phyloP scores from a whole-genome alignment of 2,329 filamentous ascomycete genomes.

The Sporothrix brasiliensis region DNA sequence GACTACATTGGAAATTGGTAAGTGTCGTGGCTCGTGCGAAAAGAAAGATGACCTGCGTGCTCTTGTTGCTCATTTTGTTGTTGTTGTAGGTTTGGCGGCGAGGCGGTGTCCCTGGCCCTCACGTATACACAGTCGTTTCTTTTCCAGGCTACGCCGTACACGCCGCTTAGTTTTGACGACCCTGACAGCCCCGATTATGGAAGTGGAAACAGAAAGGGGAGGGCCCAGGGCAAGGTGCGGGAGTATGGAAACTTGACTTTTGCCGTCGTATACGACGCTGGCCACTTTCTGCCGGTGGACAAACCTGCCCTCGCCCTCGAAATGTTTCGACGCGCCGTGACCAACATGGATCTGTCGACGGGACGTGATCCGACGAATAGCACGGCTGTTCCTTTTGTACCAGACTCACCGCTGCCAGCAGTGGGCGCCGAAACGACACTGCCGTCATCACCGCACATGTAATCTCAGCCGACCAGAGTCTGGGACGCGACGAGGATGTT shows the following conservation, averaged over 20 bases:
- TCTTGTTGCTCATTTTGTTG: not conserved
- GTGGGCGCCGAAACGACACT: not conserved
- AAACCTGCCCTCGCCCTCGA: constrained; percentile 39
- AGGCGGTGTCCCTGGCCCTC: constrained; percentile 63
- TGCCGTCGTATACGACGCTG: constrained; percentile 58
- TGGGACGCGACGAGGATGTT: constrained; percentile 18
- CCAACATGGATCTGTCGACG: constrained; percentile 39
- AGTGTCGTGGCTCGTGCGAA: constrained; percentile 4
- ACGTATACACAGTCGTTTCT: constrained; percentile 42
- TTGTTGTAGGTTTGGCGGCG: constrained; percentile 54
- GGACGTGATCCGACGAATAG: constrained; percentile 29
- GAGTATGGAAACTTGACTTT: constrained; percentile 70
- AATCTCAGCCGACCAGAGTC: constrained; percentile 10
- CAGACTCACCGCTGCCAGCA: constrained; percentile 17
- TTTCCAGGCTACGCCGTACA: constrained; percentile 66
- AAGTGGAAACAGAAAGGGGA: constrained; percentile 57
- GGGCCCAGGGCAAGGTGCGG: constrained; percentile 67
- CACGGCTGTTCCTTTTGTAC: constrained; percentile 16
- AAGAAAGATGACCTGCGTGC: not conserved
- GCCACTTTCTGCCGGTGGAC: constrained; percentile 49
- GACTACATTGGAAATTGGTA: constrained; percentile 55
- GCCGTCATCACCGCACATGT: not conserved
- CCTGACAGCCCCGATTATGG: constrained; percentile 50
- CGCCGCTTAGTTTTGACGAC: constrained; percentile 51
- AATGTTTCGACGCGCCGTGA: constrained; percentile 40